A percentile compares a stretch with the other conserved stretches of the same genome.
phyloP scores from a whole-genome alignment of 306 rosid species.

The Styphnolobium japonicum region DNA sequence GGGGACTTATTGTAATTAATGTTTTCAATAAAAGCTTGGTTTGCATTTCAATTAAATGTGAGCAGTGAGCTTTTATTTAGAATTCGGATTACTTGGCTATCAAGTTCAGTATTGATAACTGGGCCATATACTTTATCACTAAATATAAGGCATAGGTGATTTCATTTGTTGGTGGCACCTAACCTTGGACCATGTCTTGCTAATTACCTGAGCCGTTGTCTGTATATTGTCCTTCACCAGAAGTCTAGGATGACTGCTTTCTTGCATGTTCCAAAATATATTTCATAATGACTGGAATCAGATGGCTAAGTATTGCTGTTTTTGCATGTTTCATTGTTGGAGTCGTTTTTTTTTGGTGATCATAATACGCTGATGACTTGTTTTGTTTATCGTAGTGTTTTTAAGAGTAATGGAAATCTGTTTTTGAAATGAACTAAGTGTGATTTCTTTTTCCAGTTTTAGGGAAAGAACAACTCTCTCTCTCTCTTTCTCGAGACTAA shows the following conservation, averaged over 20 bases:
- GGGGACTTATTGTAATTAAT: too few relatives aligned
- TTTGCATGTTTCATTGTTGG: background rate
- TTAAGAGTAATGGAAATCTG: background rate
- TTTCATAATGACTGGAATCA: background rate
- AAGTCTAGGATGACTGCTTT: background rate
- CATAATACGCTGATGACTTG: background rate
- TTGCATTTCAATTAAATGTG: too few relatives aligned
- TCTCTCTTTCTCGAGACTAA: background rate
- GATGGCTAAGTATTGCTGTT: background rate
- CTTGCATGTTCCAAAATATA: background rate
- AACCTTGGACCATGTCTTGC: background rate
- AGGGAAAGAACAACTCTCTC: background rate
- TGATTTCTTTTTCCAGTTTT: conserved; percentile 1
- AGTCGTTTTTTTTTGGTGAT: background rate
- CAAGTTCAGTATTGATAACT: too few relatives aligned
- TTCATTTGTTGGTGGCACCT: background rate
- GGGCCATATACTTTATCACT: too few relatives aligned
- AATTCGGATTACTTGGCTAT: background rate
- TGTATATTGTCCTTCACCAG: background rate
- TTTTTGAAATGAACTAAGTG: conserved; percentile 1
- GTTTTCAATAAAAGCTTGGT: too few relatives aligned
- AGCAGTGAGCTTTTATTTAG: too few relatives aligned
- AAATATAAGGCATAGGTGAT: background rate
- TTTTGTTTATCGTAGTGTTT: background rate
- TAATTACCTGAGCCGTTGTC: background rate